Conservation (phyloP, 2,329 filamentous ascomycete species). For the Aspergillus brasiliensis region DNA sequence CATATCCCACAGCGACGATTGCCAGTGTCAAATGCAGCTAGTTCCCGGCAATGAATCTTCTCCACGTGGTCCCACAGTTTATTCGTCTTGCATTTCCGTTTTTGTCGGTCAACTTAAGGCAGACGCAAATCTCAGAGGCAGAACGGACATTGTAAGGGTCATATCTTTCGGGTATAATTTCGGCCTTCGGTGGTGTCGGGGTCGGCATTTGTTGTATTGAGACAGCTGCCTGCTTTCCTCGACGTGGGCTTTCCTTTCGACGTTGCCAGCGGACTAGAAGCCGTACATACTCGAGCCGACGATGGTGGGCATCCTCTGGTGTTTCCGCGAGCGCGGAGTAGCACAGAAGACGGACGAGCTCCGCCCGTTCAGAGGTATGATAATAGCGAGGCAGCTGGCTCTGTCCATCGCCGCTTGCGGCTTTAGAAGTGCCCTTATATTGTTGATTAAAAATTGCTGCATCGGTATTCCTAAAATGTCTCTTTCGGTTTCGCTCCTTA, state of each 20-base stretch:
- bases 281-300: constrained; percentile 6
- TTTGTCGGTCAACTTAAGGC: constrained; percentile 8
- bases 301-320: constrained; percentile 9
- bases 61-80: constrained; percentile 23
- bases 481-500: constrained; percentile 18
- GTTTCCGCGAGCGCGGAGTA: constrained; percentile 6
- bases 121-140: constrained; percentile 12
- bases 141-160: constrained; percentile 19
- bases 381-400: constrained; percentile 3
- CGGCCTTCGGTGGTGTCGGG: not conserved
- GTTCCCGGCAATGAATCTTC: constrained; percentile 16
- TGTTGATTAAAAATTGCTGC: constrained; percentile 24
- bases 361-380: constrained; percentile 14
- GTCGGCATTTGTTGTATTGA: not conserved
- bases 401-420: not conserved
- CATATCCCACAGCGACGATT: constrained; percentile 11
- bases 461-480: constrained; percentile 25
- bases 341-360: constrained; percentile 14
- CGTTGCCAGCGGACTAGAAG: constrained; percentile 16
- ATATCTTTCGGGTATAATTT: constrained; percentile 9
- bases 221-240: constrained; percentile 5
- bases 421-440: constrained; percentile 4
- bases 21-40: constrained; percentile 14
- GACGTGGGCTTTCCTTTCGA: constrained; percentile 13
- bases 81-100: constrained; percentile 18